phyloP scores from a whole-genome alignment of 106 monocot genomes.

The Posidonia australis region DNA sequence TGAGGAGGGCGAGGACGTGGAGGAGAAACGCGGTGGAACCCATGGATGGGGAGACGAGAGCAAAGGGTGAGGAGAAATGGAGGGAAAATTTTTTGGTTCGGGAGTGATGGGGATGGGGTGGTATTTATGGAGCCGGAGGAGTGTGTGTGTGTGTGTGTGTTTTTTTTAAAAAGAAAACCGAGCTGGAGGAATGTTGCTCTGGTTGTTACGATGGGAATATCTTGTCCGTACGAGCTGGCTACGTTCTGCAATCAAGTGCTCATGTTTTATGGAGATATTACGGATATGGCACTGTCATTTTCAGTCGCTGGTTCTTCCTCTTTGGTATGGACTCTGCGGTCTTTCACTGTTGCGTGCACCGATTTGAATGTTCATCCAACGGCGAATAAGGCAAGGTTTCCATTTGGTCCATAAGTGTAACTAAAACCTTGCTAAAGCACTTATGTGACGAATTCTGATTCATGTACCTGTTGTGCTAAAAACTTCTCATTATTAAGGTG shows the following conservation, averaged over 20 bases:
- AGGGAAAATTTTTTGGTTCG: neutral
- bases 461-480: no score
- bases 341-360: neutral
- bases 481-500: no score
- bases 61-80: neutral
- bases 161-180: no score
- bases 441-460: no score
- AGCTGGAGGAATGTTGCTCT: no score
- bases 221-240: neutral
- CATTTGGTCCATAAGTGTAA: no score
- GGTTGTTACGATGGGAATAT: neutral
- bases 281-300: no score
- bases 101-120: neutral
- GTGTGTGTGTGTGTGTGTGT: no score
- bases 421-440: no score
- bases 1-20: neutral
- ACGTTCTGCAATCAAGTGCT: neutral
- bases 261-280: neutral
- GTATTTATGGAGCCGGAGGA: neutral
- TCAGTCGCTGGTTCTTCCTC: no score
- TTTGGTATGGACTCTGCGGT: neutral
- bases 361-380: neutral
- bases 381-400: no score
- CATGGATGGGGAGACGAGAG: neutral
- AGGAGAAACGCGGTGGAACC: neutral